Evolutionary conservation across 2,329 filamentous ascomycete genomes (phyloP).

Genomic region (Fragosphaeria purpurea): DNA sequence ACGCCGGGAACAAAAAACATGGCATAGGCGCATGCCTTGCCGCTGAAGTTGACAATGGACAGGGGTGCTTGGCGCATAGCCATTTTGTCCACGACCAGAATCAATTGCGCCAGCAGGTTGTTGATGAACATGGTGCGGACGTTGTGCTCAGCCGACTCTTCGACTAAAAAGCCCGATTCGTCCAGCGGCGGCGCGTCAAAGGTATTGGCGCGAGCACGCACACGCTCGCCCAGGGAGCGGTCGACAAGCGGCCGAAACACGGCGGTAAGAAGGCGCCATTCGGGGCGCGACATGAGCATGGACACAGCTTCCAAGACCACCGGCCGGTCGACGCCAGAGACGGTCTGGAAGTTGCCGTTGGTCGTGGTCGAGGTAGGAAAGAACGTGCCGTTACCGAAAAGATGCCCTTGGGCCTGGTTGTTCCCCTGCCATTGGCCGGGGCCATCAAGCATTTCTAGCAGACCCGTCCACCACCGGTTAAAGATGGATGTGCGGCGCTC

Average conservation of each 20-base stretch:
- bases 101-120: slow-evolving; percentile 74
- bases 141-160: slow-evolving; percentile 70
- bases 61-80: slow-evolving; percentile 58
- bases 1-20: slow-evolving; percentile 88
- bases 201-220: slow-evolving; percentile 36
- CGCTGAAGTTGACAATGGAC: slow-evolving; percentile 73
- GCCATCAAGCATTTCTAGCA: slow-evolving; percentile 74
- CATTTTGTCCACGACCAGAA: slow-evolving; percentile 82
- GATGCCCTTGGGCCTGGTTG: slow-evolving; percentile 10
- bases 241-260: slow-evolving; percentile 54
- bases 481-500: slow-evolving; percentile 70
- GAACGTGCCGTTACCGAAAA: slow-evolving; percentile 4
- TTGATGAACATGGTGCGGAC: slow-evolving; percentile 77
- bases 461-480: slow-evolving; percentile 81
- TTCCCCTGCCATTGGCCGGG: slow-evolving; percentile 6
- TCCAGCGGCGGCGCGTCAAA: slow-evolving; percentile 57
- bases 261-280: slow-evolving; percentile 70
- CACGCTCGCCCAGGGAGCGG: slow-evolving; percentile 37
- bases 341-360: slow-evolving; percentile 52
- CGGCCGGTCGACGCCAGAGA: slow-evolving; percentile 76
- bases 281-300: slow-evolving; percentile 76
- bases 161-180: slow-evolving; percentile 37
- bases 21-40: slow-evolving; percentile 82
- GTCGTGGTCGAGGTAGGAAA: slow-evolving; percentile 13
- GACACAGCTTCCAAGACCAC: slow-evolving; percentile 68